Percentiles rank a stretch among this genome's conserved stretches.
phyloP scores from a whole-genome alignment of 345 rosid genomes.

The rapeseed (Brassica napus) region Da-Ae NC_063435.1:1655501-1656000 shows the following conservation, averaged over 20 bases:
- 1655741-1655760: no score
- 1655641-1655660: no score
- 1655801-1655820: no score
- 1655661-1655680: neutral
- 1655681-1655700: neutral
- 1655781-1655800: no score
- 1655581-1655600: no score
- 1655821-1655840: no score
- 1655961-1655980: neutral
- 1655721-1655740: neutral
- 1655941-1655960: neutral
- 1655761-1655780: no score
- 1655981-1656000: neutral
- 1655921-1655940: neutral
- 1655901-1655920: neutral
- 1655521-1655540: neutral
- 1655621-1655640: no score
- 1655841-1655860: neutral
- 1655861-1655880: neutral
- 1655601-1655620: no score
- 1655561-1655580: no score
- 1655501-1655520: neutral
- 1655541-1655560: no score
- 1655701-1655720: neutral
- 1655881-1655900: neutral